Evolutionary conservation across 805 yeast genomes (phyloP), one percentile per base, ranked within the genome.

Genomic region (Debaryomyces hansenii): DNA sequence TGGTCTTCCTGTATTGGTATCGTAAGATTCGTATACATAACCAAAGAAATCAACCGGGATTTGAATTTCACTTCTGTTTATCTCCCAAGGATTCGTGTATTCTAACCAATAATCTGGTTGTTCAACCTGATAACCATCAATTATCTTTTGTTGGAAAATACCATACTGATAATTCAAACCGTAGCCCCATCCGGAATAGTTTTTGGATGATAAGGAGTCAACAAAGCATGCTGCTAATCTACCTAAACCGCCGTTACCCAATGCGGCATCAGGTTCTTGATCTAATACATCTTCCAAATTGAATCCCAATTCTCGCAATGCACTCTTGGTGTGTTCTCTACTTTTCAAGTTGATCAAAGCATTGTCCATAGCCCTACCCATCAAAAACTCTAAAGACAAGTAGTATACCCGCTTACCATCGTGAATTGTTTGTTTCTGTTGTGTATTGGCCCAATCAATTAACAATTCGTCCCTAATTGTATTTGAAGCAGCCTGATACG

Each of bases 161-260:
- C 97, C 97, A 63, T 91, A 90, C 67, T 90, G 90, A 71, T 90
- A 90, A 63, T 96, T 85, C 56, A 90, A 73, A 49, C 97, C 97
- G 65, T 90, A 90, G 52, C 97, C 97, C 97, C 97, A 90, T 42
- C 96, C 96, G 14, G 95, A 90, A 65, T 87, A 88, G 66, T 87
- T 84, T 54, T 87, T 85, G 4, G 96, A 83, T 31, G 94, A 82
- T 63, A 90, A 72, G 1, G 96, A 89, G 69, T 91, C 97, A 40
- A 90, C 81, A 63, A 90, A 90, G 69, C 97, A 91, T 16, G 97
- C 96, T 18, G 97, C 97, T 61, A 90, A 75, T 63, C 97, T 82
- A 52, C 97, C 97, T 46, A 90, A 74, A 53, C 97, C 97, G 62
- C 97, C 97, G 60, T 91, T 91, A 59, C 97, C 97, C 45, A 90